Evolutionary conservation across 768 basidiomycete species (phyloP), one percentile per base, ranked within the genome.

Genomic region (Pilatotrama ljubarskyi): DNA sequence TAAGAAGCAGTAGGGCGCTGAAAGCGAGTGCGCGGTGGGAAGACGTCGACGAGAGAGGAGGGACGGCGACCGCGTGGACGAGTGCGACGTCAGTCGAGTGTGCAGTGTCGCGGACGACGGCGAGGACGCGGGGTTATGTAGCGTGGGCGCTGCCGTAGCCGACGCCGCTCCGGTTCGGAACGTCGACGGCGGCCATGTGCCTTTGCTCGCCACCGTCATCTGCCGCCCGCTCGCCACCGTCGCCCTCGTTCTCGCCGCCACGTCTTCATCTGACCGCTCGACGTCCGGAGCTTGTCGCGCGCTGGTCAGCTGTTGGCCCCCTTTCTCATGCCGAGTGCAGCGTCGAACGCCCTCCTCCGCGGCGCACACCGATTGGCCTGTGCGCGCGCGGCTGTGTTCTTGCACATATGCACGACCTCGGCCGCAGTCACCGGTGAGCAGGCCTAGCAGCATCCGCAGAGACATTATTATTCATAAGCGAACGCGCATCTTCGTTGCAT

Each of bases 41-140:
- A 55, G 54, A 18, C 17, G 29, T 20, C 22, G 43, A 44, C 43
- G n/a, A 25, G 22, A 25, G 29, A 40, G 50, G 42, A 32, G 26
- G 42, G 35, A 25, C 26, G 29, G 18, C 40, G 43, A 24, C 43
- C 54, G 54, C 44, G 55, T 56, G 55, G 36, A 36, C 46, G 55
- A 6, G n/a, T 4, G 4, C 37, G 46, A 38, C 55, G 55, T 40
- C 44, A 35, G 55, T 24, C n/a, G 25, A 29, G 20, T 24, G 36
- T 20, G 38, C 46, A 36, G 40, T 48, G 55, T 48, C 55, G 46
- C 25, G 20, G 13, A n/a, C 46, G 46, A 48, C 55, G 37, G 15
- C 55, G 55, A 40, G 55, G 44, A 32, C 54, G 43, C 35, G 36
- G 36, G 29, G 29, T 32, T 32, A 42, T 42, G 26, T 38, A 14